Evolutionary conservation across 441 rosid species (phyloP).

Genomic region (Geranium incanum): DNA sequence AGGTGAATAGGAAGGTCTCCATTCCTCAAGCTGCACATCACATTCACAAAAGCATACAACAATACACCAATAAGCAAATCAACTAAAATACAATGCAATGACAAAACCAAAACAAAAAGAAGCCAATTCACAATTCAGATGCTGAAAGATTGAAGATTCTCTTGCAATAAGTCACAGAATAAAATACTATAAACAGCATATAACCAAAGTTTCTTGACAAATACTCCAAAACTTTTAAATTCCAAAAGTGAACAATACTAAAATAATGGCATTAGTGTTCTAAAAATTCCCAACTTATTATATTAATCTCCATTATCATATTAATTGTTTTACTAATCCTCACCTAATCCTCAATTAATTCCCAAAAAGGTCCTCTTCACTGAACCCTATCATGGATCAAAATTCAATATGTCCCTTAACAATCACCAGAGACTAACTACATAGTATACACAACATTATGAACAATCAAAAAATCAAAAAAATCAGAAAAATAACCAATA

Average conservation of each 20-base stretch:
- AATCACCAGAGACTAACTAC: background rate
- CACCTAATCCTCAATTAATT: too few species aligned
- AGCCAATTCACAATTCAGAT: background rate
- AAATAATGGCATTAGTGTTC: background rate
- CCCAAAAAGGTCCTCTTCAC: too few species aligned
- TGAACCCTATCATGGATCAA: background rate
- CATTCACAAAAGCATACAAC: background rate
- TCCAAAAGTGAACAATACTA: background rate
- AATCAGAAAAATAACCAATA: background rate
- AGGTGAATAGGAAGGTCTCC: slow-evolving; percentile 20
- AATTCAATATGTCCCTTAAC: background rate
- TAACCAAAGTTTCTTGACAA: background rate
- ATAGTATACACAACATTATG: background rate
- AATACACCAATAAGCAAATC: background rate
- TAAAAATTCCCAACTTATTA: too few species aligned
- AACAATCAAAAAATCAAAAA: background rate
- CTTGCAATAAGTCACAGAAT: background rate
- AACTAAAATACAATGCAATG: background rate
- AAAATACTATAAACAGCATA: background rate
- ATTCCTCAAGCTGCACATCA: slow-evolving; percentile 5
- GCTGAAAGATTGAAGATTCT: background rate
- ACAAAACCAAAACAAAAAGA: background rate
- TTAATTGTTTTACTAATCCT: too few species aligned
- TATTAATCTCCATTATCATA: too few species aligned
- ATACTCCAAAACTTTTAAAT: background rate